phyloP scores from a whole-genome alignment of 1,284 basidiomycete genomes.

The Papiliotrema laurentii region DNA sequence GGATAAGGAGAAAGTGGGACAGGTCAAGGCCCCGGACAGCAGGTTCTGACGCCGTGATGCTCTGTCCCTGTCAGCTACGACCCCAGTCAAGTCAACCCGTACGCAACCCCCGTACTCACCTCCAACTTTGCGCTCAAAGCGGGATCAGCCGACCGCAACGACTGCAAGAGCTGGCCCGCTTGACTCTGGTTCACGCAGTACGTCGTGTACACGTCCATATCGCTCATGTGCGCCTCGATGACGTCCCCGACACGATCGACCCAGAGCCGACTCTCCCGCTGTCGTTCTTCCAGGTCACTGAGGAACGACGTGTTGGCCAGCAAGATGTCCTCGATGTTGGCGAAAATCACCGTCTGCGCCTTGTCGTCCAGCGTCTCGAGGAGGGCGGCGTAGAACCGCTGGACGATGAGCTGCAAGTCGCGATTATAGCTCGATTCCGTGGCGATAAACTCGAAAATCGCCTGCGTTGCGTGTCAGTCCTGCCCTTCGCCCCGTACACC shows the following conservation, averaged over 20 bases:
- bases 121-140: constrained; percentile 64
- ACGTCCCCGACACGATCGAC: constrained; percentile 84
- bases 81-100: background rate
- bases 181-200: constrained; percentile 87
- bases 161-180: constrained; percentile 72
- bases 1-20: constrained; percentile 82
- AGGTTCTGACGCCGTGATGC: constrained; percentile 55
- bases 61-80: constrained; percentile 6
- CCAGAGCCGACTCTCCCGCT: constrained; percentile 84
- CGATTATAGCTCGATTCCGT: constrained; percentile 84
- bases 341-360: constrained; percentile 78
- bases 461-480: constrained; percentile 8
- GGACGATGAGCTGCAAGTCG: constrained; percentile 82
- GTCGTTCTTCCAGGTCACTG: constrained; percentile 81
- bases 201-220: constrained; percentile 74
- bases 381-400: constrained; percentile 80
- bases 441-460: constrained; percentile 83
- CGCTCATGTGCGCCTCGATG: constrained; percentile 65
- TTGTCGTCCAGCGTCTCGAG: constrained; percentile 69
- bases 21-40: constrained; percentile 77
- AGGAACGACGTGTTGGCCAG: constrained; percentile 82
- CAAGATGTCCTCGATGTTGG: constrained; percentile 86
- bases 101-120: constrained; percentile 46
- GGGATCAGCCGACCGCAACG: constrained; percentile 63
- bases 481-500: background rate